phyloP scores from a whole-genome alignment of 1,284 basidiomycete species.

The Ganoderma leucocontextum region DNA sequence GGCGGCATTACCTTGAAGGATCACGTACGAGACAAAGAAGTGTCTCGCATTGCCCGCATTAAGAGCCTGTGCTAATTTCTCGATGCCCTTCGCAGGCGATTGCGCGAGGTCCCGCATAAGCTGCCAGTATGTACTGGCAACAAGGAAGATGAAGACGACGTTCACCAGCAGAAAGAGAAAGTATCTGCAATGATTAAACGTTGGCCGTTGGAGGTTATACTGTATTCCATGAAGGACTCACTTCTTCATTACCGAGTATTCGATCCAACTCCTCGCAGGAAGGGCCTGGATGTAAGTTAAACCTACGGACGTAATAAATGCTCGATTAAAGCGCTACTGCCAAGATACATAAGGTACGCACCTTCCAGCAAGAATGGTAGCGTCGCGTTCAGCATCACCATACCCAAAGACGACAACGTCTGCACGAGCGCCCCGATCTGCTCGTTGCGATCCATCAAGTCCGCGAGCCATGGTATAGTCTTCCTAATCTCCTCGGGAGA shows the following conservation, averaged over 20 bases:
- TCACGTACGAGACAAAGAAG: constrained; percentile 96
- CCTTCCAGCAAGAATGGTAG: constrained; percentile 93
- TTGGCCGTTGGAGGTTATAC: background rate
- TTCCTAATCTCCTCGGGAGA: constrained; percentile 94
- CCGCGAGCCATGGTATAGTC: constrained; percentile 84
- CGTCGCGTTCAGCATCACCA: constrained; percentile 90
- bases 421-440: constrained; percentile 89
- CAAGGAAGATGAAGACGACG: constrained; percentile 95
- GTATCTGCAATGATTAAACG: constrained; percentile 62
- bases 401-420: constrained; percentile 89
- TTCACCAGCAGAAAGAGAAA: constrained; percentile 94
- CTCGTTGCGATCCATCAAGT: constrained; percentile 81
- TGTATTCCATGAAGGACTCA: constrained; percentile 46
- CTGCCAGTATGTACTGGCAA: constrained; percentile 91
- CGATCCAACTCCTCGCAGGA: constrained; percentile 89
- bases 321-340: background rate
- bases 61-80: constrained; percentile 86
- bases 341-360: constrained; percentile 36
- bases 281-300: constrained; percentile 91
- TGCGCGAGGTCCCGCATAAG: constrained; percentile 88
- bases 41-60: constrained; percentile 82
- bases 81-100: constrained; percentile 88
- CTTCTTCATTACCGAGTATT: constrained; percentile 94
- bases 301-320: constrained; percentile 50
- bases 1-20: constrained; percentile 76